Base-by-base conservation (phyloP, 495 filamentous ascomycete species). In the Neurospora discreta region DNA sequence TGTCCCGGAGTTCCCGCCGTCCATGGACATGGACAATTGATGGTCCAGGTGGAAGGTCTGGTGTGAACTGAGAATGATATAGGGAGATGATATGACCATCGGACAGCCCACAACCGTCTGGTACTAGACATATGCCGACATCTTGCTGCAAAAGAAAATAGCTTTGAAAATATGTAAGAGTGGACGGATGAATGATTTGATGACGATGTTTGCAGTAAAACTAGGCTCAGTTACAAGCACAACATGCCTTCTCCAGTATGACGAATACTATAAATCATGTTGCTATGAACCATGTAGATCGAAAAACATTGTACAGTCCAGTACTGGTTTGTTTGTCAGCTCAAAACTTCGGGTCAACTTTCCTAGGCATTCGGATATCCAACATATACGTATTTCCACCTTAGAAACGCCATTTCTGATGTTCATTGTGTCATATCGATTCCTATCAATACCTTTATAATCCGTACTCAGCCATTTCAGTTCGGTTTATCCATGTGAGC, bases 1-100 rank as follows among this genome's bases (percentile, higher is more conserved):
- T 13, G 38, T 58, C 5, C 68, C 75, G n/a, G 36, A 72, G 60
- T 80, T 77, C 74, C 71, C 73, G 16, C 30, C 52, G 26, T 33
- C 23, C 52, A 65, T 65, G 52, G 52, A 33, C 52, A 65, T 65
- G 52, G 52, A 33, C 4, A 30, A 65, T 18, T 33, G 52, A 65
- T 3, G 15, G 3, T 65, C 4, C 26, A 4, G 52, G 52, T 18
- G 6, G 18, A 65, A 65, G 7, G 52, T 2, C 23, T 33, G 13
- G 52, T 36, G 26, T 33, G 26, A 33, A 65, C 13, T 7, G 15
- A 30, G 52, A 15, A 13, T 65, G 8, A 7, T 3, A 26, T 13
- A 33, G 5, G 11, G 23, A 60, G 52, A 26, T 33, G 52, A 60
- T 9, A 3, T 2, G 1, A 52, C 23, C 46, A 26, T 20, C 20